phyloP scores from a whole-genome alignment of 192 early-diverging fungal genomes.

The Linnemannia elongata region DNA sequence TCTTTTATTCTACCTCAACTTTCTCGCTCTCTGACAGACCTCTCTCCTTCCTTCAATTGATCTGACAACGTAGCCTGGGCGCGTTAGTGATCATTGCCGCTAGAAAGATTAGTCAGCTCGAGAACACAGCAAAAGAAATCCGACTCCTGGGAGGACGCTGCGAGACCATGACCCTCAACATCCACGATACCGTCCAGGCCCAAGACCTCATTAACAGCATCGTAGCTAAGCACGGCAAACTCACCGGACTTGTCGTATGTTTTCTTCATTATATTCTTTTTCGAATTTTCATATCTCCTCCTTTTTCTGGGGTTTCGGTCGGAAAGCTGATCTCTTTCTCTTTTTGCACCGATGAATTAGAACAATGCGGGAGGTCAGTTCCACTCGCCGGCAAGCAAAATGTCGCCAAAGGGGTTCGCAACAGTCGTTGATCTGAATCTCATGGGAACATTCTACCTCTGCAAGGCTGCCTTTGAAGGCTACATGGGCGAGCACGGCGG shows the following conservation, averaged over 20 bases:
- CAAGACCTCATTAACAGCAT: neutral
- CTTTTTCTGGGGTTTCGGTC: neutral
- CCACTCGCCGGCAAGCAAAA: constrained; percentile 18
- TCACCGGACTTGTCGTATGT: constrained; percentile 13
- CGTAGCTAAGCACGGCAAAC: constrained; percentile 24
- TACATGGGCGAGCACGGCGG: constrained; percentile 35
- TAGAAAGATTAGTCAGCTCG: constrained; percentile 23
- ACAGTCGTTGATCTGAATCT: constrained; percentile 28
- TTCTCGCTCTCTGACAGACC: neutral
- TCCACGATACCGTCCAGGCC: constrained; percentile 10
- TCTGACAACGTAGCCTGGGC: constrained; percentile 6
- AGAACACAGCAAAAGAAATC: constrained; percentile 6
- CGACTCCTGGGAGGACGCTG: constrained; percentile 16
- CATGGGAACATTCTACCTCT: constrained; percentile 28
- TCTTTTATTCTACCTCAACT: neutral
- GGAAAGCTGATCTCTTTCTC: neutral
- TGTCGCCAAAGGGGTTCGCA: constrained; percentile 16
- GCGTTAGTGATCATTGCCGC: constrained; percentile 30
- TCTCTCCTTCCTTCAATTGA: neutral
- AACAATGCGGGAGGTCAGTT: constrained; percentile 36
- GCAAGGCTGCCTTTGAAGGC: constrained; percentile 23
- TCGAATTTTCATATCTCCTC: neutral
- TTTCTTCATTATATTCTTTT: neutral
- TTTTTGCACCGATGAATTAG: neutral
- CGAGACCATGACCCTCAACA: constrained; percentile 32